Conservation (phyloP, 345 rosid species). For the Balakata baccata region DNA sequence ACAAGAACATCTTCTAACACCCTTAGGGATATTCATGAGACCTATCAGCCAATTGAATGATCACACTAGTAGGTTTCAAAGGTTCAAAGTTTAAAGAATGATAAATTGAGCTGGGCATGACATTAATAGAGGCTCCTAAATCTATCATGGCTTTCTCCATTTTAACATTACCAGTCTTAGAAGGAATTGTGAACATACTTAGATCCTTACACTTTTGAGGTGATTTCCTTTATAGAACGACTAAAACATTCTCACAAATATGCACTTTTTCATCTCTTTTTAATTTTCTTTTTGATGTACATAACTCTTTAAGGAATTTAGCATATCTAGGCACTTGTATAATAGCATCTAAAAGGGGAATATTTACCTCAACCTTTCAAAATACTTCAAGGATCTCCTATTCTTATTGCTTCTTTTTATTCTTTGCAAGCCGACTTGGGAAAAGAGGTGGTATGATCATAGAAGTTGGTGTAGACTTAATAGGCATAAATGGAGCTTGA, state of each 20-base stretch:
- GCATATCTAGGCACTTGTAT: neutral
- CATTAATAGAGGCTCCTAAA: neutral
- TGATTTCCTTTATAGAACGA: neutral
- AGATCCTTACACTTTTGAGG: neutral
- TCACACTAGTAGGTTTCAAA: neutral
- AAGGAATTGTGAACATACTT: neutral
- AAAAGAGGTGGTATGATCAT: too few relatives aligned
- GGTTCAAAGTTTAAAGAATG: neutral
- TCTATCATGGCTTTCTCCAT: too few relatives aligned
- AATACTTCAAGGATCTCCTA: neutral
- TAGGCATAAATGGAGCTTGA: too few relatives aligned
- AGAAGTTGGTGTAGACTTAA: too few relatives aligned
- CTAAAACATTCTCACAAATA: neutral
- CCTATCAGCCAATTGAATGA: neutral
- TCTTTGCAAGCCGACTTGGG: too few relatives aligned
- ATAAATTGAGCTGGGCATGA: constrained; percentile 6
- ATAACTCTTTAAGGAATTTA: neutral
- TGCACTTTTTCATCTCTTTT: neutral
- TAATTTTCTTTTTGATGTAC: neutral
- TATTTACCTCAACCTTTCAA: neutral
- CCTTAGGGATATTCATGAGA: neutral
- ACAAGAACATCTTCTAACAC: neutral
- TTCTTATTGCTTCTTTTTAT: neutral
- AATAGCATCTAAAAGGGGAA: neutral
- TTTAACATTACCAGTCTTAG: too few relatives aligned